phyloP scores from a whole-genome alignment of 768 basidiomycete genomes.

The Mycena galopus region DNA sequence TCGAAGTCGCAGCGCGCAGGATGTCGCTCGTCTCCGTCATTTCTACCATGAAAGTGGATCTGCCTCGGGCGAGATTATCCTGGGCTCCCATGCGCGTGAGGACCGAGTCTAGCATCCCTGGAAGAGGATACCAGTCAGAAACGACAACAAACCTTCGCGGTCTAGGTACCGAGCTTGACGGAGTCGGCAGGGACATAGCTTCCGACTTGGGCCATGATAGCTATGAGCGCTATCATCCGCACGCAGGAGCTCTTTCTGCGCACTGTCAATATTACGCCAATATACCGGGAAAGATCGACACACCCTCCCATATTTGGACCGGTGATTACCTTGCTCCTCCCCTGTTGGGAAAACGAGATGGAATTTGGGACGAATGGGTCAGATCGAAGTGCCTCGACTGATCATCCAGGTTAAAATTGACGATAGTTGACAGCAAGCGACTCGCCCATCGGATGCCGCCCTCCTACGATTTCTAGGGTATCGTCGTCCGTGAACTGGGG shows the following conservation, averaged over 20 bases:
- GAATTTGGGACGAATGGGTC: constrained; percentile 92
- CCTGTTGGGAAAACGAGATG: constrained; percentile 62
- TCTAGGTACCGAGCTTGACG: constrained; percentile 68
- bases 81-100: constrained; percentile 94
- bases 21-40: constrained; percentile 95
- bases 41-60: constrained; percentile 98
- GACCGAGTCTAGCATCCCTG: constrained; percentile 72
- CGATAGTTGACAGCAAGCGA: not conserved
- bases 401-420: not conserved
- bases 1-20: constrained; percentile 76
- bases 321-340: constrained; percentile 80
- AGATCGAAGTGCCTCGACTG: constrained; percentile 76
- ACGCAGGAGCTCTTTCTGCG: constrained; percentile 86
- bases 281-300: constrained; percentile 26
- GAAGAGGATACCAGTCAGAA: not conserved
- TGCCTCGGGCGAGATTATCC: constrained; percentile 88
- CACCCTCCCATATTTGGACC: constrained; percentile 90
- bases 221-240: constrained; percentile 82
- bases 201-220: constrained; percentile 92
- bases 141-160: not conserved
- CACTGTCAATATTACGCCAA: not conserved
- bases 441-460: constrained; percentile 89
- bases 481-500: constrained; percentile 77
- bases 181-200: constrained; percentile 89
- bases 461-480: constrained; percentile 80